Base-by-base conservation (phyloP, 768 basidiomycete species). In the Naganishia onofrii region DNA sequence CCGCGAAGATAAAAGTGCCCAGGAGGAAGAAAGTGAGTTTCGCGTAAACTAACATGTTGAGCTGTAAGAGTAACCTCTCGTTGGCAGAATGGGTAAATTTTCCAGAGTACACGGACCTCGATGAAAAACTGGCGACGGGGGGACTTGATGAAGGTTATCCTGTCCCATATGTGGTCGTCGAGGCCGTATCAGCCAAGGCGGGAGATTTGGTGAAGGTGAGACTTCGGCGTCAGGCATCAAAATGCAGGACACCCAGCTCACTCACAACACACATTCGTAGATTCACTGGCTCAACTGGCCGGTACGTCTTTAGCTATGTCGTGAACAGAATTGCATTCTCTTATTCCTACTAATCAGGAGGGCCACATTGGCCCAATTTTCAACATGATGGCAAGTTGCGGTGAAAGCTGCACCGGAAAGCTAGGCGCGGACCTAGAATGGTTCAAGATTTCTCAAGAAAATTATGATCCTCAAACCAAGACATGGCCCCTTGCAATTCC, bases 341-440 rank as follows among this genome's bases (percentile, higher is more conserved):
- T 28, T 8, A 2, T 10, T 13, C 3, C 36, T 12, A 46, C 7
- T 55, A 31, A 10, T 15, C 46, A 63, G 60, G 12, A 3, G 13
- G 42, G 26, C 1, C 60, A 63, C 42, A 17, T 42, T 17, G 60
- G 60, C 6, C 34, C 38, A 7, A 28, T n/a, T 26, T 29, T 23
- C 7, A 42, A 63, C 23, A 63, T 63, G 60, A 69, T 69, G 68
- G 68, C 68, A 8, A 34, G 23, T 28, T 69, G 68, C 26, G 42
- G 31, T 6, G 56, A 34, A 23, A 26, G 38, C 32, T 69, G 68
- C 31, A 56, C 3, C 3, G 68, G 68, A 28, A 53, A 32, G 28
- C 46, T 31, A 8, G 68, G 56, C 10, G 55, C 53, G 21, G 46
- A 48, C 31, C 28, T 69, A 28, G 68, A 69, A 2, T 69, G 68